Evolutionary conservation across 345 rosid species (phyloP).

Genomic region (Aquilaria yunnanensis): DNA sequence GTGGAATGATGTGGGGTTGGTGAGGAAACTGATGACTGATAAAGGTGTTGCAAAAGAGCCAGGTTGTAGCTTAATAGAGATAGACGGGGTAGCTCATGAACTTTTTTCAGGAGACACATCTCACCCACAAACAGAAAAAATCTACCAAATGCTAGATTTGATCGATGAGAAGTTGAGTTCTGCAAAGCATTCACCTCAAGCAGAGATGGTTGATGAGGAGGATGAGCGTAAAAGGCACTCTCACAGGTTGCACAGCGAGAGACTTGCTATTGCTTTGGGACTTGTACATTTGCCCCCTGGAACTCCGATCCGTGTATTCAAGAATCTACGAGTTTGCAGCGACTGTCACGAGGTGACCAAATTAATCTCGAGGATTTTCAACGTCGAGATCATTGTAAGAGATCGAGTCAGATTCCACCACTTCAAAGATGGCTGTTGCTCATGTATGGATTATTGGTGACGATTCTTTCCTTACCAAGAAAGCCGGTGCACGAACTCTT

Average conservation of each 20-base stretch:
- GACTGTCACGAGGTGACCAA: conserved; percentile 74
- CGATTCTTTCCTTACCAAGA: neutral
- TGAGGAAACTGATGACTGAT: conserved; percentile 66
- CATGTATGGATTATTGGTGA: conserved; percentile 79
- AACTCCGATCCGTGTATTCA: conserved; percentile 54
- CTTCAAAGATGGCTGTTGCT: conserved; percentile 65
- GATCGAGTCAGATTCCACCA: conserved; percentile 76
- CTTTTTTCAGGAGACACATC: conserved; percentile 81
- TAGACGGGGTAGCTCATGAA: conserved; percentile 62
- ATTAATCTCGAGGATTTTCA: conserved; percentile 50
- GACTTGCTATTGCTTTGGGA: conserved; percentile 78
- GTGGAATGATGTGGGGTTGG: conserved; percentile 69
- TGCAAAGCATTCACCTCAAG: conserved; percentile 50
- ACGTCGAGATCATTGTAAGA: conserved; percentile 65
- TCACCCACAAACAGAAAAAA: conserved; percentile 54
- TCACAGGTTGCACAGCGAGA: conserved; percentile 66
- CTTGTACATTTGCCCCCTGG: conserved; percentile 57
- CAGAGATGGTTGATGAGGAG: conserved; percentile 38
- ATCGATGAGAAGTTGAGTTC: conserved; percentile 45
- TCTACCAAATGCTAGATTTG: conserved; percentile 44
- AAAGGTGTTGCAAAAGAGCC: conserved; percentile 68
- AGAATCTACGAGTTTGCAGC: conserved; percentile 71
- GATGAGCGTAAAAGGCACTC: conserved; percentile 37
- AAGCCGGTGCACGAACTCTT: too few relatives aligned
- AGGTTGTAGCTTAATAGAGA: conserved; percentile 79